A percentile compares a stretch with the other conserved stretches of the same genome.
Evolutionary conservation across 768 basidiomycete species (phyloP).

Genomic region (Phanerochaete carnosa): DNA sequence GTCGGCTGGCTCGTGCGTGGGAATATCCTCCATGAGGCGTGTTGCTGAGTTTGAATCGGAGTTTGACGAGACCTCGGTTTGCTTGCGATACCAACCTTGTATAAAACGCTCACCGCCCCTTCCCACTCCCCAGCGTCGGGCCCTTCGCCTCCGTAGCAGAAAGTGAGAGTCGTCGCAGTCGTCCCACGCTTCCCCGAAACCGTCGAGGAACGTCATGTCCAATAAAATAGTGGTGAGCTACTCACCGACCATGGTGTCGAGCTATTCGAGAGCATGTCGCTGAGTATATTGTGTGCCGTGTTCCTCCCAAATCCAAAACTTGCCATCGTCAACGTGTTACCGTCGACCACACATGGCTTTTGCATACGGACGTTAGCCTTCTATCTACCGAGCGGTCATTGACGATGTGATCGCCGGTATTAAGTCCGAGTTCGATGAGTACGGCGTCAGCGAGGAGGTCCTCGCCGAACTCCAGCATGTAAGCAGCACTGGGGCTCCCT

Average conservation of each 20-base stretch:
- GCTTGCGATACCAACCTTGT: slow-evolving; percentile 26
- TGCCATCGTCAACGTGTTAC: slow-evolving; percentile 25
- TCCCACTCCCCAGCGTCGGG: slow-evolving; percentile 32
- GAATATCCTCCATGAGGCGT: slow-evolving; percentile 24
- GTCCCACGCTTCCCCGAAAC: slow-evolving; percentile 15
- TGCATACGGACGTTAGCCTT: slow-evolving; percentile 61
- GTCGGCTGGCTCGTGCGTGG: slow-evolving; percentile 44
- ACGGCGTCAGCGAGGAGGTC: slow-evolving; percentile 87
- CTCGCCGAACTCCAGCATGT: slow-evolving; percentile 86
- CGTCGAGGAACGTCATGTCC: slow-evolving; percentile 57
- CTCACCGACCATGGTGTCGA: slow-evolving; percentile 57
- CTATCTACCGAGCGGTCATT: slow-evolving; percentile 90
- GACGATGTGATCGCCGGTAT: slow-evolving; percentile 90
- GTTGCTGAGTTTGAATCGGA: slow-evolving; percentile 42
- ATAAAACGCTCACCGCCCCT: slow-evolving; percentile 25
- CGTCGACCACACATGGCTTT: slow-evolving; percentile 14
- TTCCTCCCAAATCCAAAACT: neutral
- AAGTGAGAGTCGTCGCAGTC: slow-evolving; percentile 9
- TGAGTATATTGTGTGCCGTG: slow-evolving; percentile 13
- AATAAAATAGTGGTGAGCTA: slow-evolving; percentile 99
- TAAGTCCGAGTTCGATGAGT: slow-evolving; percentile 95
- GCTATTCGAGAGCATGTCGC: slow-evolving; percentile 38
- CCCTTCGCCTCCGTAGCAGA: slow-evolving; percentile 28
- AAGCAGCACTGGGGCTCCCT: slow-evolving; percentile 34
- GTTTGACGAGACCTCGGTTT: slow-evolving; percentile 23